Conservation (phyloP, 441 rosid species). For the Populus hybrid region DNA sequence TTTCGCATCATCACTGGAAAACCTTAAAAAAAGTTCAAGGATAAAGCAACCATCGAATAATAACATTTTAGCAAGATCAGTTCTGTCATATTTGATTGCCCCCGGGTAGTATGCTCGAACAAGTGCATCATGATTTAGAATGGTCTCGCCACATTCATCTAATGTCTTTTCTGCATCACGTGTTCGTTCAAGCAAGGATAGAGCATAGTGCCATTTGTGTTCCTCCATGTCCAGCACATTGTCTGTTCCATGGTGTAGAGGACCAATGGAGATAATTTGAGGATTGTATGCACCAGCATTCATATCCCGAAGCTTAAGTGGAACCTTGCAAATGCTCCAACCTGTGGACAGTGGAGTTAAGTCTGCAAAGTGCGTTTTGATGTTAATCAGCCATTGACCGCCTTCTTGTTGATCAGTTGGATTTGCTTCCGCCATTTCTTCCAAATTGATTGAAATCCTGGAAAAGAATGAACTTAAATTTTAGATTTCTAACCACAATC, state of each 20-base stretch:
- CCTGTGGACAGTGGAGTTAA: neutral
- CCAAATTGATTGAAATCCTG: neutral
- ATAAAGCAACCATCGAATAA: conserved; percentile 2
- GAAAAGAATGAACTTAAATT: no score
- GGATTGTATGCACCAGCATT: neutral
- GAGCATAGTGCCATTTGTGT: neutral
- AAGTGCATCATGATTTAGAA: neutral
- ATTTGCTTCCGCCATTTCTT: neutral
- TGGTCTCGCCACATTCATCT: neutral
- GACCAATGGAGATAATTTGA: conserved; percentile 1
- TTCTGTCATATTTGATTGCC: neutral
- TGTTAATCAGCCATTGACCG: neutral
- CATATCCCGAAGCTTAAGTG: neutral
- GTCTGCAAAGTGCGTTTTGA: neutral
- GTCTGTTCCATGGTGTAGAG: neutral
- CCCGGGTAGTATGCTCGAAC: conserved; percentile 1
- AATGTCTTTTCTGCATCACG: neutral
- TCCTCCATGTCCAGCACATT: neutral
- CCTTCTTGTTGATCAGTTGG: neutral
- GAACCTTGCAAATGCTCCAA: conserved; percentile 1
- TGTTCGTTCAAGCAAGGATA: conserved; percentile 2
- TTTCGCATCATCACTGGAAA: neutral
- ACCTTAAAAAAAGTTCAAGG: conserved; percentile 5
- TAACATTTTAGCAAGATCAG: neutral
- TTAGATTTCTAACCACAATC: no score